These are phyloP conservation scores for Botrytis tulipae DNA, from an alignment of 2,329 filamentous ascomycete genomes.

Conservation along the genomic window DNA sequence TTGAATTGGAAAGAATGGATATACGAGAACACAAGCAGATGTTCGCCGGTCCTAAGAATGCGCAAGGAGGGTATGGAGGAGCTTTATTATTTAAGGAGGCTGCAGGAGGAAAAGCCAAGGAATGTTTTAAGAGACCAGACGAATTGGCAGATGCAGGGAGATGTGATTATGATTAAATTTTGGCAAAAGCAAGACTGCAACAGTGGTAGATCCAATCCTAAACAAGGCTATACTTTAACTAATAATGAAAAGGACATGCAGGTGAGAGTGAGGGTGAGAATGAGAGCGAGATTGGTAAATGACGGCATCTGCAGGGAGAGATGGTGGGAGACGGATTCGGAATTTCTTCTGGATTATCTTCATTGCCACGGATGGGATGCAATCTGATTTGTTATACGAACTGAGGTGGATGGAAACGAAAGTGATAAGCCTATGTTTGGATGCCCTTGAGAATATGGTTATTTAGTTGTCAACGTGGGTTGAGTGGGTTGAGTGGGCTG, in stretches of 20 bases:
- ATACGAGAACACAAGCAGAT: neutral
- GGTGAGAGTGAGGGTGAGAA: neutral
- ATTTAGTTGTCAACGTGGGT: neutral
- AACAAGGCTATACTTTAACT: constrained; percentile 6
- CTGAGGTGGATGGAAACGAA: neutral
- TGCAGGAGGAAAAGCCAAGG: constrained; percentile 2
- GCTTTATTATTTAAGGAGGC: constrained; percentile 13
- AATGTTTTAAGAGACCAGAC: constrained; percentile 9
- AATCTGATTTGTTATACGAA: constrained; percentile 1
- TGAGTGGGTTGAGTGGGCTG: neutral
- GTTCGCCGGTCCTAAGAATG: constrained; percentile 6
- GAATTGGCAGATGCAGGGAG: constrained; percentile 15
- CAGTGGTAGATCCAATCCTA: constrained; percentile 9
- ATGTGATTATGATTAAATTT: constrained; percentile 10
- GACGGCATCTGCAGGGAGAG: constrained; percentile 8
- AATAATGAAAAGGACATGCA: constrained; percentile 3
- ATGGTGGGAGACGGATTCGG: neutral
- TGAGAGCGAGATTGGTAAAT: constrained; percentile 1
- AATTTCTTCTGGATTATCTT: neutral
- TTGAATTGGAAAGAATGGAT: neutral
- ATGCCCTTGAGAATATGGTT: neutral
- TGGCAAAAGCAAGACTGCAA: constrained; percentile 5
- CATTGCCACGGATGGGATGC: neutral
- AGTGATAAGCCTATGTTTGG: neutral
- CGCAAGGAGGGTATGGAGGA: constrained; percentile 4